Base-by-base conservation (phyloP, 257 asterid genomes). In the Fraxinus excelsior region DNA sequence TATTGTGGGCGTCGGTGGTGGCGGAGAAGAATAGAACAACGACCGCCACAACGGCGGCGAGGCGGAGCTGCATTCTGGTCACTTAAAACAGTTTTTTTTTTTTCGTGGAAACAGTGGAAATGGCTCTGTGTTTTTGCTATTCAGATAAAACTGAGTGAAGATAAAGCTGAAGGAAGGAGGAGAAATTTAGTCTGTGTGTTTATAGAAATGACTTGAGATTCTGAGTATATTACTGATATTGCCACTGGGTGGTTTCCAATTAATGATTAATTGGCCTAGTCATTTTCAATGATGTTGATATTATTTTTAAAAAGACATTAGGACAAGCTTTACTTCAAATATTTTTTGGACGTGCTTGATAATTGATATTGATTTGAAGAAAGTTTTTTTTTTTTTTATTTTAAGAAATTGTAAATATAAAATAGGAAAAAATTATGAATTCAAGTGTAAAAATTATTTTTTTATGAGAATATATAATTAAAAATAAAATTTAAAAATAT, bases 21-120 rank as follows among this genome's bases (percentile, higher is more conserved):
- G 84, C 34, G 13, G 85, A 78, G 11, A 78, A 65, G 70, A 85
- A 73, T 35, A 82, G 8, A 16, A 88, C 21, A 11, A 88, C n/a
- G 76, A 77, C 49, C 71, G 72, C 84, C 70, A 81, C 67, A 1
- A 89, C 80, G 76, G 86, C 80, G 62, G 80, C 37, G 12, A 34
- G 84, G 71, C 71, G 83, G 86, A 82, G 84, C 79, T 89, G 87
- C 97, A 92, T 92, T 75, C 76, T 78, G 75, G n/a, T 29, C 26
- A 1, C 12, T 10, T 3, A 1, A 62, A 23, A 13, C 13, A 12
- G 11, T 23, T 60, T 62, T 25, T n/a, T n/a, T n/a, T n/a, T n/a
- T n/a, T 26, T 4, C 3, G 68, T 26, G 74, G 65, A 65, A 21
- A 75, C 18, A 26, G 62, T 42, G 19, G 29, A 11, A 81, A 3